Evolutionary conservation across 345 rosid genomes (phyloP).

Genomic region (Euphorbia tirucalli): DNA sequence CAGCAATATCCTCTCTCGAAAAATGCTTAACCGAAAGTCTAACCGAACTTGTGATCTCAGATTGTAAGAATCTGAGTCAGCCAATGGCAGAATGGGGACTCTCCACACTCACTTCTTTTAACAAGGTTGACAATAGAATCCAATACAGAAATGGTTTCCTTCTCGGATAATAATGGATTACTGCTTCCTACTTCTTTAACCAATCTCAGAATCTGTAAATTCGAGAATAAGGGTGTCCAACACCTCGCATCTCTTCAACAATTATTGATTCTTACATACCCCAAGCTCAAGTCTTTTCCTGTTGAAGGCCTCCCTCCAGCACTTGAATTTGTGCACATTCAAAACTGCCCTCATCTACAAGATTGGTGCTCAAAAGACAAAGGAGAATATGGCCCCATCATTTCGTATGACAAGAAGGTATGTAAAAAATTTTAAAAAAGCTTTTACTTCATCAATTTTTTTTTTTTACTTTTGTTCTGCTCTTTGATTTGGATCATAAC

Average conservation of each 20-base stretch:
- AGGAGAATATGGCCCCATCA: too few species aligned
- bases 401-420: too few species aligned
- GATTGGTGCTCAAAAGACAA: too few species aligned
- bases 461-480: too few species aligned
- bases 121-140: slow-evolving; percentile 6
- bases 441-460: too few species aligned
- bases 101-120: slow-evolving; percentile 22
- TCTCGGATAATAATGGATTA: slow-evolving; percentile 25
- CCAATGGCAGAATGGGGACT: slow-evolving; percentile 23
- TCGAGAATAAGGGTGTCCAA: slow-evolving; percentile 15
- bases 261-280: slow-evolving; percentile 20
- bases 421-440: too few species aligned
- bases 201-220: background rate
- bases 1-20: slow-evolving; percentile 16
- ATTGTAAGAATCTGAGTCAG: slow-evolving; percentile 15
- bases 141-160: slow-evolving; percentile 12
- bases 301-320: slow-evolving; percentile 18
- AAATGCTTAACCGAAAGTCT: slow-evolving; percentile 31
- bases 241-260: slow-evolving; percentile 20
- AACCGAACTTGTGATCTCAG: slow-evolving; percentile 1
- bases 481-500: too few species aligned
- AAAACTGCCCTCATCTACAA: too few species aligned
- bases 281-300: slow-evolving; percentile 23
- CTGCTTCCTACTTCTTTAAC: slow-evolving; percentile 29
- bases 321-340: too few species aligned